Evolutionary conservation across 306 rosid species (phyloP).

Genomic region (Cajanus cajan): DNA sequence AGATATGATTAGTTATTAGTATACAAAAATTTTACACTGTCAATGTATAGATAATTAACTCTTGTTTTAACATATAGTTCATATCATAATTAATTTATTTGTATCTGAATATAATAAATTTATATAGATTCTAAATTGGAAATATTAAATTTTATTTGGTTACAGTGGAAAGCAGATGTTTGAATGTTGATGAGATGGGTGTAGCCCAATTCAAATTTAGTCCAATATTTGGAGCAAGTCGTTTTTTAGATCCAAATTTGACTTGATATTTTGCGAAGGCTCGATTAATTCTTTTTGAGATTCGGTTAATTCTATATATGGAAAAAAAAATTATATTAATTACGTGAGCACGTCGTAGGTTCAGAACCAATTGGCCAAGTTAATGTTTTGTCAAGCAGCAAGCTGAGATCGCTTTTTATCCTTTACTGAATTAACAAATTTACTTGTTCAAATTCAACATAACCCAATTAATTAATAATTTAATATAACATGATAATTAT

Average conservation of each 20-base stretch:
- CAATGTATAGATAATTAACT: too few species aligned
- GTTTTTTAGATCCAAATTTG: neutral
- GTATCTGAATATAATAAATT: neutral
- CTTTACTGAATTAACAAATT: neutral
- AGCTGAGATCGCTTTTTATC: neutral
- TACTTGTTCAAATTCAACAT: neutral
- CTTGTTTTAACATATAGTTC: neutral
- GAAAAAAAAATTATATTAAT: neutral
- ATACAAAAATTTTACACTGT: neutral
- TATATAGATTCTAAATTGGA: neutral
- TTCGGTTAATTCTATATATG: neutral
- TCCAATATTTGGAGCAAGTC: neutral
- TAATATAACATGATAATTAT: neutral
- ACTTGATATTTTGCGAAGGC: neutral
- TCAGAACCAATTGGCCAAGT: neutral
- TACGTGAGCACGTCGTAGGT: neutral
- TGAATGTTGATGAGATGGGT: neutral
- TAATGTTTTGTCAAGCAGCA: neutral
- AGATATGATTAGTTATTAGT: too few species aligned
- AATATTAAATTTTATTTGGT: neutral
- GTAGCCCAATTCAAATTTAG: neutral
- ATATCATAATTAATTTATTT: neutral
- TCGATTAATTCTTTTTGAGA: neutral
- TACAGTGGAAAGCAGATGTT: too few species aligned
- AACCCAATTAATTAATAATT: neutral